Percentiles rank a stretch among this genome's conserved stretches.
Evolutionary conservation across 495 filamentous ascomycete species (phyloP).

Genomic region (Hamigera avellanea): DNA sequence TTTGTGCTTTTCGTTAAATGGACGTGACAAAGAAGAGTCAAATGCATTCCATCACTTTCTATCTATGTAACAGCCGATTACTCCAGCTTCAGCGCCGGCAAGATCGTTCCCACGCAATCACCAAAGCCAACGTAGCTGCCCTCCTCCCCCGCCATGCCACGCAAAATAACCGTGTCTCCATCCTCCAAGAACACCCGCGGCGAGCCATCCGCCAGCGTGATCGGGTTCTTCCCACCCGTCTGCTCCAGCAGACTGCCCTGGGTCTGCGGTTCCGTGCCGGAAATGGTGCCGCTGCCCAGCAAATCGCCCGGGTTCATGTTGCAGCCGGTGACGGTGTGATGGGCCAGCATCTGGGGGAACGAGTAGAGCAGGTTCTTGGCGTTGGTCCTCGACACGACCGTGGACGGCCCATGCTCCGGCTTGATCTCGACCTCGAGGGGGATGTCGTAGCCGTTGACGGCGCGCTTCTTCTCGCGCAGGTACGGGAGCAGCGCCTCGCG

Average conservation of each 20-base stretch:
- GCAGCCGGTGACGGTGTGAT: constrained; percentile 82
- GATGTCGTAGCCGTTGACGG: constrained; percentile 61
- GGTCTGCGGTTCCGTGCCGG: constrained; percentile 48
- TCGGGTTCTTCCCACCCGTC: constrained; percentile 53
- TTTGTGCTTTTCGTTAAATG: too few species aligned
- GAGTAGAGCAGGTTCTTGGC: constrained; percentile 73
- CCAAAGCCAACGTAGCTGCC: constrained; percentile 64
- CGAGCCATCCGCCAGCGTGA: constrained; percentile 57
- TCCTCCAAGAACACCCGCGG: constrained; percentile 72
- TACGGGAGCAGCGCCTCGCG: constrained; percentile 55
- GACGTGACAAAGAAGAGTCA: too few species aligned
- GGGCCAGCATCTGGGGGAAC: constrained; percentile 89
- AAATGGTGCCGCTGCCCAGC: constrained; percentile 84
- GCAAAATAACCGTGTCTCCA: constrained; percentile 65
- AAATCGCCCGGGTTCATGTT: constrained; percentile 72
- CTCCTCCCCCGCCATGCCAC: constrained; percentile 51
- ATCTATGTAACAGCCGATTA: constrained; percentile 1
- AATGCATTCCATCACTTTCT: too few species aligned
- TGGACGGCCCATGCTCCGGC: constrained; percentile 50
- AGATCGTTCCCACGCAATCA: constrained; percentile 49
- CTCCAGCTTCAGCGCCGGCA: constrained; percentile 26
- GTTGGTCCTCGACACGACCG: constrained; percentile 52
- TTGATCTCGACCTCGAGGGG: constrained; percentile 62
- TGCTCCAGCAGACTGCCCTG: constrained; percentile 76
- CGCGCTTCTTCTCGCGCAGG: constrained; percentile 48